Evolutionary conservation across 768 basidiomycete species (phyloP), one percentile per base, ranked within the genome.

Genomic region (Termitomyces heimii): DNA sequence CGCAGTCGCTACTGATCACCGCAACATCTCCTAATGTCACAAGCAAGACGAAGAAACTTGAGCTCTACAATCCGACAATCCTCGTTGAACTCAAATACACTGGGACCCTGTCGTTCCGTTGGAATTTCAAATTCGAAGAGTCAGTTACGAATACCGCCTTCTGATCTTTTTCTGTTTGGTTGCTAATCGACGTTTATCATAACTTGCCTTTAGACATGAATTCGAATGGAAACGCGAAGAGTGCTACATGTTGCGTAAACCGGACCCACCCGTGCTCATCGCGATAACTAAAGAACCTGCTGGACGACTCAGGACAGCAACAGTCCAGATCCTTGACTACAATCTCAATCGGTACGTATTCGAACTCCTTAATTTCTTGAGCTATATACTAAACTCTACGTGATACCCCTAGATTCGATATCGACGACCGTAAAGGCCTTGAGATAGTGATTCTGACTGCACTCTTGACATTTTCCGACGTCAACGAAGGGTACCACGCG

Each of bases 171-270:
- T n/a, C 22, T 1, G 31, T 34, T n/a, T 53, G n/a, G n/a, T n/a
- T 31, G 31, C 10, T 24, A 34, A 32, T 18, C 10, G 20, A 54
- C 42, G 20, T 55, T 56, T 16, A n/a, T 60, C 32, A n/a, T 24
- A 24, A 35, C 34, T 35, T 26, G 34, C 18, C n/a, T 12, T 55
- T 56, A 93, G 91, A 37, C 86, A 93, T 59, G 83, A 87, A 43
- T 92, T 90, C 60, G 91, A 92, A 65, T 94, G 92, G 91, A 88
- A 83, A 65, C 80, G 87, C 44, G 89, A 92, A 66, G 86, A 88
- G 62, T 92, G 90, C 70, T 92, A 79, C 69, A 82, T 93, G 70
- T 68, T 92, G 43, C 82, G 91, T 22, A 92, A 92, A 66, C 92
- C 91, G 9, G 92, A 94, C 62, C 92, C 92, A 6, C 88, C 92